Base-by-base conservation (phyloP, 2,329 filamentous ascomycete species). In the Alternaria rosae region DNA sequence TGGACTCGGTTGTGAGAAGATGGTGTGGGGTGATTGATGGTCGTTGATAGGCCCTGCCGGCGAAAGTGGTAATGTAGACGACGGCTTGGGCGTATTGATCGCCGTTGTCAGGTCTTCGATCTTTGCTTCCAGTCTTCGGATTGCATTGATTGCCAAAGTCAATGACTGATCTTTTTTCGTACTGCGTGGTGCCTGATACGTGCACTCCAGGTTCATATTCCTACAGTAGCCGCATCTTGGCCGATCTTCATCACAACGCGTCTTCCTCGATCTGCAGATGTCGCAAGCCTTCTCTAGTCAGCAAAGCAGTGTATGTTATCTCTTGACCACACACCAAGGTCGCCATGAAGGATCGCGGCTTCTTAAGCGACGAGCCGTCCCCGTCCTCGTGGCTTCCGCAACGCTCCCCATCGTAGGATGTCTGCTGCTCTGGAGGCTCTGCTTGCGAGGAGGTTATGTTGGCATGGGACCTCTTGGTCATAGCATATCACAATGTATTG, bases 111-210 rank as follows among this genome's bases (percentile, higher is more conserved):
- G 71, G 54, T 81, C 79, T 66, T 86, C 84, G 41, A 86, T 77
- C 68, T 86, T 86, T 5, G 80, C 78, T 70, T 86, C 85, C 17
- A 86, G 78, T 12, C 85, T 79, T 72, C 84, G 81, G 23, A 86
- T 80, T 11, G 84, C 84, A 67, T 85, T 86, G 73, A 86, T 85
- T 28, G 86, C 85, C 70, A 85, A 81, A 25, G 82, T 80, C 70
- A 86, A 81, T 4, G 85, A 85, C 56, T 85, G 83, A 59, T 86
- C 85, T 54, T 84, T 85, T 65, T 86, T 86, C 38, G 84, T 86
- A 12, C 82, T 79, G 67, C 85, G 85, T 59, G 84, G 82, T 68
- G 85, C 82, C 62, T 84, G 83, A 68, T 86, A 87, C 44, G 80
- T 79, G 71, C 85, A 87, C 17, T 85, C 82, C 30, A 84, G 62